These are phyloP conservation scores for Eucalyptus paniculata DNA, from an alignment of 345 rosid genomes.

Conservation along the genomic window DNA sequence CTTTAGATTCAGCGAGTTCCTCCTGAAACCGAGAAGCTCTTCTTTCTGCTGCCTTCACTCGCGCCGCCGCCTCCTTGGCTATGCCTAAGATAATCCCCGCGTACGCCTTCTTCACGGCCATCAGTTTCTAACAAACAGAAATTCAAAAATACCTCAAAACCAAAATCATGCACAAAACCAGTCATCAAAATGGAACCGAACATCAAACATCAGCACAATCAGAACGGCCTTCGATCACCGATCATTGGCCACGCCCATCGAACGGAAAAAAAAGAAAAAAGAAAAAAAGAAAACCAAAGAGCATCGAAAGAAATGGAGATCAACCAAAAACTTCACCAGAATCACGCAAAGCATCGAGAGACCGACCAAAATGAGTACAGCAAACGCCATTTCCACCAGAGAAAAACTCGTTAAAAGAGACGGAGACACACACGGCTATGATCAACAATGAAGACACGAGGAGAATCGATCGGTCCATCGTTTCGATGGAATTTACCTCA, in stretches of 20 bases:
- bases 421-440: not conserved
- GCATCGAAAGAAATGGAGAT: not conserved
- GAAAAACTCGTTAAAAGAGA: not conserved
- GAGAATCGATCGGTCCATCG: not conserved
- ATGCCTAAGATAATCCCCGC: slow-evolving; percentile 85
- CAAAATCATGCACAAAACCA: not conserved
- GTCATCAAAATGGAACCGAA: not conserved
- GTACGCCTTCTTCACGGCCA: slow-evolving; percentile 87
- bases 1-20: slow-evolving; percentile 60
- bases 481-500: not conserved
- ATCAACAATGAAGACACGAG: not conserved
- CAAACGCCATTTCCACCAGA: not conserved
- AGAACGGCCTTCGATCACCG: not conserved
- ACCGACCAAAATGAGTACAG: not conserved
- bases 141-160: slow-evolving; percentile 1
- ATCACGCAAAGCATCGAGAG: not conserved
- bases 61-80: slow-evolving; percentile 88
- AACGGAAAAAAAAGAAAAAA: not conserved
- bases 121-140: slow-evolving; percentile 40
- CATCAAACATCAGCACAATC: not conserved
- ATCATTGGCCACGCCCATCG: not conserved
- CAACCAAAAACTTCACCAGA: not conserved
- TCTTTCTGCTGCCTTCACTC: slow-evolving; percentile 75
- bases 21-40: slow-evolving; percentile 52
- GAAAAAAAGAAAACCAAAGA: not conserved